Conservation (phyloP, 1,284 basidiomycete species). For the Fomitopsis pinicola region DNA sequence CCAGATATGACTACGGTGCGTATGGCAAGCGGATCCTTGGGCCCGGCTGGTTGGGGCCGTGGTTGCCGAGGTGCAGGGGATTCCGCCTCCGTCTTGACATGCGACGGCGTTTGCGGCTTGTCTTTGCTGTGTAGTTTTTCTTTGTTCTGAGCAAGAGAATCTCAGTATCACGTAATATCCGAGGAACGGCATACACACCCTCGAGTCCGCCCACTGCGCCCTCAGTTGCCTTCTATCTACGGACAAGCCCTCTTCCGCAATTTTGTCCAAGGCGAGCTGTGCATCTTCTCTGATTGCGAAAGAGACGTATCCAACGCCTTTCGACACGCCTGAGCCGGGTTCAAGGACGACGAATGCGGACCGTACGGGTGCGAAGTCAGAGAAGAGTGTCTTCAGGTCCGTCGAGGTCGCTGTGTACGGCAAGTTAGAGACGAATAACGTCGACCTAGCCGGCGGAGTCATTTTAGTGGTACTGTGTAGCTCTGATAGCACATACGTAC, state of each 20-base stretch:
- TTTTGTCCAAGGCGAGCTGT: conserved; percentile 62
- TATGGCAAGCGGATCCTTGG: conserved; percentile 72
- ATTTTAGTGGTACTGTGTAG: not conserved
- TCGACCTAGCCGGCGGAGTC: conserved; percentile 43
- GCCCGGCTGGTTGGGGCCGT: conserved; percentile 29
- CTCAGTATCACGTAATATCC: not conserved
- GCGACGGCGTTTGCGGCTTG: conserved; percentile 8
- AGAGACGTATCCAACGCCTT: conserved; percentile 97
- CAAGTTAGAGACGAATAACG: conserved; percentile 79
- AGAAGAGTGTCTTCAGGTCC: conserved; percentile 90
- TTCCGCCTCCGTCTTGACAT: conserved; percentile 33
- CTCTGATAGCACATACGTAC: conserved; percentile 27
- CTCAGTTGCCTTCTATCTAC: conserved; percentile 68
- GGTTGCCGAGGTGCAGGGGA: conserved; percentile 21
- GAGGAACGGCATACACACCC: conserved; percentile 42
- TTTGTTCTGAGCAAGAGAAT: not conserved
- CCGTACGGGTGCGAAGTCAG: conserved; percentile 91
- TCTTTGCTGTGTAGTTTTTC: conserved; percentile 25
- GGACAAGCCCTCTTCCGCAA: conserved; percentile 49
- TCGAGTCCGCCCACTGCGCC: conserved; percentile 77
- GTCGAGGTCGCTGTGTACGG: conserved; percentile 88
- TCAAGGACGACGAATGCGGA: conserved; percentile 93
- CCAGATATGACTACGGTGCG: conserved; percentile 80
- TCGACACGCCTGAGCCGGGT: conserved; percentile 76
- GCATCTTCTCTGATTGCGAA: conserved; percentile 92